Percentiles rank a stretch among this genome's conserved stretches.
Evolutionary conservation across 176 grass and related monocot species (phyloP).

Genomic region (Zea luxurians): DNA sequence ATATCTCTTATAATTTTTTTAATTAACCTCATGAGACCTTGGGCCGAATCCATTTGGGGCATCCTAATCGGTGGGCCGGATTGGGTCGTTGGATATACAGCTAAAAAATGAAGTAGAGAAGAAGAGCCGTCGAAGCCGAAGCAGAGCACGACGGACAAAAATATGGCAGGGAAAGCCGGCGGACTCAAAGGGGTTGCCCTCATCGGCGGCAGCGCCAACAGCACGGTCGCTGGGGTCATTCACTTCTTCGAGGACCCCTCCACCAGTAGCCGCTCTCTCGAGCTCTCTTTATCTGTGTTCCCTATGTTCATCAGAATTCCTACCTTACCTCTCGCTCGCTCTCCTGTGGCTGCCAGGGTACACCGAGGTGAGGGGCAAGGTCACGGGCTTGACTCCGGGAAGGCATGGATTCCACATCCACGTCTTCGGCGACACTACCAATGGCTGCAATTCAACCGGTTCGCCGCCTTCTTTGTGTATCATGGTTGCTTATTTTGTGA

Average conservation of each 20-base stretch:
- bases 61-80: not conserved
- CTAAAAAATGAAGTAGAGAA: not conserved
- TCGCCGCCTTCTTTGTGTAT: not conserved
- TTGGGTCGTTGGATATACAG: not conserved
- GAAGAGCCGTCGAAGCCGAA: not conserved
- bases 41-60: not conserved
- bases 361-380: not conserved
- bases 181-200: constrained; percentile 58
- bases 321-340: no score
- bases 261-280: no score
- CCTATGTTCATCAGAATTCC: no score
- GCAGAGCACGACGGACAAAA: not conserved
- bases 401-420: constrained; percentile 71
- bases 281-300: no score
- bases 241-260: no score
- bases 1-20: no score
- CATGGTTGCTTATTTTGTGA: constrained; percentile 9
- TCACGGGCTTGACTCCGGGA: constrained; percentile 53
- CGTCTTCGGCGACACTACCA: constrained; percentile 72
- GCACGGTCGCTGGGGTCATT: not conserved
- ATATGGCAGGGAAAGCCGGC: constrained; percentile 45
- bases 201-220: constrained; percentile 48
- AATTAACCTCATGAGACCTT: not conserved
- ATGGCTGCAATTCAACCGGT: constrained; percentile 75
- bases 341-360: no score